A percentile compares a stretch with the other conserved stretches of the same genome.
Evolutionary conservation across 164 flowering plant species (phyloP).

Genomic region (Houttuynia cordata): DNA sequence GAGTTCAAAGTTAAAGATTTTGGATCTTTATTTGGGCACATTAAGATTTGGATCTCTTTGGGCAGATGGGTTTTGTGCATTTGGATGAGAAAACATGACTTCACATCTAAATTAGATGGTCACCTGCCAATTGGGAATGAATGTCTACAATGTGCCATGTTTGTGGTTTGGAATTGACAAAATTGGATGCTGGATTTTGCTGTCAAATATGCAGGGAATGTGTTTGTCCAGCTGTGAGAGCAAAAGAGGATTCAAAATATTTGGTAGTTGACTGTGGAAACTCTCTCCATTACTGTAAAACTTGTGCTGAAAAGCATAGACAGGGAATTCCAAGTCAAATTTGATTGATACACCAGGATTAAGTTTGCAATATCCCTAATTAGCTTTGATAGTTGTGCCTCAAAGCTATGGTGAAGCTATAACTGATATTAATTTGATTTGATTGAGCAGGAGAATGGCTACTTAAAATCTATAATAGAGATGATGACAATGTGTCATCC

Average conservation of each 20-base stretch:
- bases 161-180: not conserved
- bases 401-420: slow-evolving; percentile 2
- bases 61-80: no score
- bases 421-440: slow-evolving; percentile 14
- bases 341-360: no score
- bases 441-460: slow-evolving; percentile 61
- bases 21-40: no score
- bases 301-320: not conserved
- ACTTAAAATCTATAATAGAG: slow-evolving; percentile 38
- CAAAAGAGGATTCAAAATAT: not conserved
- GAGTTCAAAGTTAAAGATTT: no score
- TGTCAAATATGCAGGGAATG: not conserved
- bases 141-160: not conserved
- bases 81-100: not conserved
- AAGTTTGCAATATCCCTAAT: slow-evolving; percentile 1
- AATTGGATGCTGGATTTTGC: not conserved
- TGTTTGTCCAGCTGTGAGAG: not conserved
- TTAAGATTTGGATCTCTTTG: no score
- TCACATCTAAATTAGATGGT: no score
- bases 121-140: not conserved
- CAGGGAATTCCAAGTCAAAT: not conserved
- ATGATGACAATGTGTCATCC: slow-evolving; percentile 60
- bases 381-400: slow-evolving; percentile 5
- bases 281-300: not conserved
- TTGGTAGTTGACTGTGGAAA: not conserved